A percentile compares a stretch with the other conserved stretches of the same genome.
These are phyloP conservation scores for Amaranthus palmeri DNA, from an alignment of 148 eudicot species.

Conservation along the genomic window DNA sequence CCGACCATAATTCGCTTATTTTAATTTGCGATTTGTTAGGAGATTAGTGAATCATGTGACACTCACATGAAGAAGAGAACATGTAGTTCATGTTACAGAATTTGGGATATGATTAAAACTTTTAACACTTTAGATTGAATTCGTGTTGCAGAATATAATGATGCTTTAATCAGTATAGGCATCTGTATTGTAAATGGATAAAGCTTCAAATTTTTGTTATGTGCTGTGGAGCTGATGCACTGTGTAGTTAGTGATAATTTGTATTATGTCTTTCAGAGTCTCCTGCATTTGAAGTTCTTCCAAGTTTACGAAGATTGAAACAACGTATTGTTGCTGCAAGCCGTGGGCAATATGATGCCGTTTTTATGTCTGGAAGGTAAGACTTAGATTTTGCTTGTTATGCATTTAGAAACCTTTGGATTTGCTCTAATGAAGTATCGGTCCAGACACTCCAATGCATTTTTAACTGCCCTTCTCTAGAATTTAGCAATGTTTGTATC, in stretches of 20 bases:
- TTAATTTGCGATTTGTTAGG: no score
- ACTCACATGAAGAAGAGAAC: no score
- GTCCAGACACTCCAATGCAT: not conserved
- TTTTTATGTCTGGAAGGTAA: slow-evolving; percentile 99
- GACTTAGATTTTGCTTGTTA: no score
- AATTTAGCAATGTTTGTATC: not conserved
- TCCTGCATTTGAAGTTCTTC: slow-evolving; percentile 97
- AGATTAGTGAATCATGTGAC: no score
- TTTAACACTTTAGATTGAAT: not conserved
- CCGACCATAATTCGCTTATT: no score
- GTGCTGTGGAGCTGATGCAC: not conserved
- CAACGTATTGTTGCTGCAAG: slow-evolving; percentile 81
- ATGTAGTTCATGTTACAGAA: no score
- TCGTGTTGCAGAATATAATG: not conserved
- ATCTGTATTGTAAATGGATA: slow-evolving; percentile 1
- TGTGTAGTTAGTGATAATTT: not conserved
- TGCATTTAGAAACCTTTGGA: no score
- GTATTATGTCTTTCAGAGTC: slow-evolving; percentile 40
- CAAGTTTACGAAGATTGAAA: slow-evolving; percentile 76
- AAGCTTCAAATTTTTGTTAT: not conserved
- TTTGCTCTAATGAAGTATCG: not conserved
- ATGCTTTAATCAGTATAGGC: not conserved
- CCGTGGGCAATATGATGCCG: slow-evolving; percentile 92
- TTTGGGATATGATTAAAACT: no score
- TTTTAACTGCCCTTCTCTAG: not conserved